Base-by-base conservation (phyloP, 1,284 basidiomycete species). In the Taiwanofungus camphoratus region DNA sequence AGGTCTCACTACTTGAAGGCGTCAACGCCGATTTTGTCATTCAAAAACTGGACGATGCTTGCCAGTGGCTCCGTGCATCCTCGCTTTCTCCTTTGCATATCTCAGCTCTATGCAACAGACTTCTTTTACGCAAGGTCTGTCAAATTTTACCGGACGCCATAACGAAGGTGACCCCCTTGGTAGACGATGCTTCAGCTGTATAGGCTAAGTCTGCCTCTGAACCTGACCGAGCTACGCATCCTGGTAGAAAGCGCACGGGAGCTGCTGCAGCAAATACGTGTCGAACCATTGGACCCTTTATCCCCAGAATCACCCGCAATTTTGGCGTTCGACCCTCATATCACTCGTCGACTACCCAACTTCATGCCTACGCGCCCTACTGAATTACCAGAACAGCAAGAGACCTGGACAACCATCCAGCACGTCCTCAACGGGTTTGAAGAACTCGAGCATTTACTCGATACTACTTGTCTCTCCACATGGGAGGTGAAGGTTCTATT, bases 1-100 rank as follows among this genome's bases (percentile, higher is more conserved):
- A 91, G 15, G 70, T 92, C 0, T 80, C 81, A 0, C 66, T 93
- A n/a, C 67, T 82, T 16, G 88, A 94, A 62, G 71, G 73, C 2
- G 66, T 85, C 22, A 74, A 78, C n/a, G 71, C 78, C 3, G 70
- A 72, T 40, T 71, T 75, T 39, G 66, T 87, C n/a, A 46, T 86
- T 1, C 62, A 67, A 5, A 69, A 73, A 42, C 62, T 93, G 6
- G 81, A 87, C 34, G 73, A 76, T 9, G 86, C 76, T 0, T 56
- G 68, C 65, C 16, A 63, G 52, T 68, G 68, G 71, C 48, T 83
- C 6, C 61, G 65, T 0, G 61, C 59, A 18, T 69, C 73, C 2
- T 49, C 62, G n/a, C 40, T 63, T 2, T 13, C 53, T 2, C 33
- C 34, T 15, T 22, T 19, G 2, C 47, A 54, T 9, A 36, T 51